phyloP scores from a whole-genome alignment of 805 yeast genomes.

The Candida ulmi region DNA sequence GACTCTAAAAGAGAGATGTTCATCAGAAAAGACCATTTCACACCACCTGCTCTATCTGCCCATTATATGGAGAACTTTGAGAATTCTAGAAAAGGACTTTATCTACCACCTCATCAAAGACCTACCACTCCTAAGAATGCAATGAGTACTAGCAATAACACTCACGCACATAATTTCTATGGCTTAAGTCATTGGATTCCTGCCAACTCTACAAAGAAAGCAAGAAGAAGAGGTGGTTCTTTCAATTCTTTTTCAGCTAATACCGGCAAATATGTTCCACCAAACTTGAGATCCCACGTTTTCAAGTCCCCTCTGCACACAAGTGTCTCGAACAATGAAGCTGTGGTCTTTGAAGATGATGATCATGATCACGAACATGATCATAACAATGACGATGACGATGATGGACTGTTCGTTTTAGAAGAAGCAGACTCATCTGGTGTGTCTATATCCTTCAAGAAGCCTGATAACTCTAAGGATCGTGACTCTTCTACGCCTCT shows the following conservation, averaged over 20 bases:
- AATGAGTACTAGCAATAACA: conserved; percentile 7
- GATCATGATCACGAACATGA: too few relatives aligned
- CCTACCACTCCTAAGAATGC: conserved; percentile 19
- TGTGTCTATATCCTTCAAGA: neutral
- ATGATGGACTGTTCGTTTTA: conserved; percentile 34
- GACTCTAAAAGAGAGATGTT: conserved; percentile 32
- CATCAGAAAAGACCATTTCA: conserved; percentile 68
- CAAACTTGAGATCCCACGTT: conserved; percentile 54
- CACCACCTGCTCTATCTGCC: conserved; percentile 69
- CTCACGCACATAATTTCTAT: conserved; percentile 9
- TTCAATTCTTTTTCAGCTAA: conserved; percentile 25
- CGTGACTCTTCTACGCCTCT: neutral
- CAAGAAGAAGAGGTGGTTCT: conserved; percentile 16
- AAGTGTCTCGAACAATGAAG: conserved; percentile 11
- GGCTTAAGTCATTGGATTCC: neutral
- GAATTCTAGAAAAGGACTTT: conserved; percentile 23
- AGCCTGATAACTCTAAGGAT: neutral
- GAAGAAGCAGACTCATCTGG: conserved; percentile 26
- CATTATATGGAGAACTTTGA: conserved; percentile 66
- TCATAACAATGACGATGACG: conserved; percentile 23
- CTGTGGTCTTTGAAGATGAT: conserved; percentile 14
- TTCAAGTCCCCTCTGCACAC: conserved; percentile 16
- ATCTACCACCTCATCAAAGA: conserved; percentile 23
- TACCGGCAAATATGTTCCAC: conserved; percentile 64
- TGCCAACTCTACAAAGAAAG: conserved; percentile 2